Base-by-base conservation (phyloP, 768 basidiomycete species). In the Collybia sp. region DNA sequence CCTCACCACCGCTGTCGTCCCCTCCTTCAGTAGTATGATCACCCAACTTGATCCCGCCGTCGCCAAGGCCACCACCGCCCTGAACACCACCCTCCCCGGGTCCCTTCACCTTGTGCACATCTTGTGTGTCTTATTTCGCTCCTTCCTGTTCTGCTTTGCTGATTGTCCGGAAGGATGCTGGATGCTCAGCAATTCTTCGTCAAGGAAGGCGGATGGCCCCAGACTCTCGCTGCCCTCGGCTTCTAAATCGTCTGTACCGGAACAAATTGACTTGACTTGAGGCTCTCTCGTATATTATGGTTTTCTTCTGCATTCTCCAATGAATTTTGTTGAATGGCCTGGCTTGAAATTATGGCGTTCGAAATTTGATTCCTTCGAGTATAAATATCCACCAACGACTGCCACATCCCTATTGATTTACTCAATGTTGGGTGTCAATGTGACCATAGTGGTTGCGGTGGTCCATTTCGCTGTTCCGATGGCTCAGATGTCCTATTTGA, bases 121-220 rank as follows among this genome's bases (percentile, higher is more conserved):
- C 30, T 53, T 67, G 67, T 68, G 47, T 37, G 63, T 36, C 12
- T 8, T 8, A 8, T 25, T 25, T 25, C 18, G 25, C 30, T 18
- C 10, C 31, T 19, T 39, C 9, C 1, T 6, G 20, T 16, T 37
- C 17, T 25, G n/a, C 45, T 32, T 20, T 19, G 32, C 32, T 6
- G 25, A 19, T n/a, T 40, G 31, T 33, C 30, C n/a, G n/a, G 30
- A 38, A 65, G 67, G 58, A 63, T 67, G 64, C 53, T 63, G 25
- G 67, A 69, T 48, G 67, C 64, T 5, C 48, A 52, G 31, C 66
- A 69, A 48, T 69, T 69, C 61, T 37, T 67, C 20, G 49, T 48
- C 32, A 51, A 48, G 17, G 61, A 65, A 43, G 60, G 60, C n/a
- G 50, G 52, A 12, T 63, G 65, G 57, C 62, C 64, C 6, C 57